Base-by-base conservation (phyloP, 257 asterid species). In the Petunia axillaris region DNA sequence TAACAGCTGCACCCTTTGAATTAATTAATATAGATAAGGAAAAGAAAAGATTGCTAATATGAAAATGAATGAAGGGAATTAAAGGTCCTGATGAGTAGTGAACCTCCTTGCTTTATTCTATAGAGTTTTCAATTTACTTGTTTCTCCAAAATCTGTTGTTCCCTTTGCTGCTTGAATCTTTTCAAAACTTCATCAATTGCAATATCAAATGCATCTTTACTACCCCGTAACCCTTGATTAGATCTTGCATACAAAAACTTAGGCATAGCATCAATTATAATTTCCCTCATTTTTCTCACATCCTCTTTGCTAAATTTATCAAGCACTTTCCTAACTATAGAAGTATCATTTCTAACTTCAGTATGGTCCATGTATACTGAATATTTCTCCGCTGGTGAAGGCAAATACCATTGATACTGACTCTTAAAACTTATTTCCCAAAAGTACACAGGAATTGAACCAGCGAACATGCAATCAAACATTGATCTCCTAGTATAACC, bases 381-480 rank as follows among this genome's bases (percentile, higher is more conserved):
- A 74, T 78, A 85, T 0, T 35, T 82, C n/a, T 70, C 76, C 10
- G 85, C 75, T 3, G 71, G 76, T 4, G 11, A 78, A 5, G 85
- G 87, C 85, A 86, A 67, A 63, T 79, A 82, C 89, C 91, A 88
- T 13, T 65, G 63, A 43, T 86, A 88, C 40, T 88, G 91, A 50
- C 44, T 54, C 37, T 84, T 83, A 80, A 81, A 77, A 25, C 85
- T 84, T 3, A 83, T 79, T 5, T 58, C 59, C 91, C 91, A 88
- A 54, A 88, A 88, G 36, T 82, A 88, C 14, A 88, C 89, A 2
- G 91, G 91, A 5, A 87, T 85, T 4, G 89, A 79, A 53, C 91
- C 91, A 2, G 89, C 87, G 73, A 87, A 48, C 91, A 88, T 86
- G 81, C 91, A 88, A 55, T 88, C 91, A 53, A 80, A 88, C 71